Conservation (phyloP, 2,329 filamentous ascomycete species). For the Cladophialophora bantiana region DNA sequence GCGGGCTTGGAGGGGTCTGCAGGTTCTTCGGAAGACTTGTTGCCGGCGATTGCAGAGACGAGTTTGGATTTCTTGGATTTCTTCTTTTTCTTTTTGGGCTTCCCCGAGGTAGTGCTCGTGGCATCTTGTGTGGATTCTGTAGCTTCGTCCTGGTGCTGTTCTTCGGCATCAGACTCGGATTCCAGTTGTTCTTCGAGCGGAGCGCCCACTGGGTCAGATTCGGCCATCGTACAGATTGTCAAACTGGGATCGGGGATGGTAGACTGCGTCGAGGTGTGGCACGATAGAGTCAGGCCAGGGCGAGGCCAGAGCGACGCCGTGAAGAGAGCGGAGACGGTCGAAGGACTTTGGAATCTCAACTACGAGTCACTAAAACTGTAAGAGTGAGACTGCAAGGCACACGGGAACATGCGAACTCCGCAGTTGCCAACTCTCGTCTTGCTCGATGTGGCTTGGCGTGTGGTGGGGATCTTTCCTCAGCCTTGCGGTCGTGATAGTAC, state of each 20-base stretch:
- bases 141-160: conserved; percentile 28
- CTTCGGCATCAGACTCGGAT: conserved; percentile 38
- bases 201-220: conserved; percentile 23
- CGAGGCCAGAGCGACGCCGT: background rate
- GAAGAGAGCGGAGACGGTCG: background rate
- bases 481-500: background rate
- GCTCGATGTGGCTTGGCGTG: background rate
- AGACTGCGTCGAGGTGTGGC: background rate
- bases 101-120: conserved; percentile 13
- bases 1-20: conserved; percentile 35
- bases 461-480: background rate
- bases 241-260: background rate
- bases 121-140: conserved; percentile 19
- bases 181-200: conserved; percentile 28
- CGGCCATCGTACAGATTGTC: conserved; percentile 12
- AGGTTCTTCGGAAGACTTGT: conserved; percentile 27
- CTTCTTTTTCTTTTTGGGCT: conserved; percentile 41
- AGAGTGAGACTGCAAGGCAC: background rate
- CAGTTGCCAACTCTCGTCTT: background rate
- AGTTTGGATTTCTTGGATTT: conserved; percentile 39
- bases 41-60: conserved; percentile 34
- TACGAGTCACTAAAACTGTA: background rate
- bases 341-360: background rate
- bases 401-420: conserved; percentile 3
- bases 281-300: background rate